Evolutionary conservation across 1,284 basidiomycete species (phyloP).

Genomic region (Melampsora larici-populina): DNA sequence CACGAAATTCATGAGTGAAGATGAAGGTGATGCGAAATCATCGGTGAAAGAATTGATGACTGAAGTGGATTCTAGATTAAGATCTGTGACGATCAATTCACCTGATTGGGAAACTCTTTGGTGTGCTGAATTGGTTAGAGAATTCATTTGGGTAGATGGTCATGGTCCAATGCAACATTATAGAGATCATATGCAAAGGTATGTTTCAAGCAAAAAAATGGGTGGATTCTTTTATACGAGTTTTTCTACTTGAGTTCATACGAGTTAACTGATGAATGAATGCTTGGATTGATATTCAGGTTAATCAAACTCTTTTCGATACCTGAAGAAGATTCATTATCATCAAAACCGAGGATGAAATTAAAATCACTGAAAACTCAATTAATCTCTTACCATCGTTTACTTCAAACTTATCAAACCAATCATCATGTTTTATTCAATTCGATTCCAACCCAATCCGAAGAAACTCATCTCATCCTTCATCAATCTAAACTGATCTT

Average conservation of each 20-base stretch:
- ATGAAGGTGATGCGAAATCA: slow-evolving; percentile 24
- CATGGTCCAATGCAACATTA: slow-evolving; percentile 31
- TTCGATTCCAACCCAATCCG: too few species aligned
- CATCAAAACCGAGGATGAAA: too few species aligned
- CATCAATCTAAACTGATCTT: background rate
- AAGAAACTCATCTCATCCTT: background rate
- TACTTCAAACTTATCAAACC: too few species aligned
- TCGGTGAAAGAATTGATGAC: slow-evolving; percentile 25
- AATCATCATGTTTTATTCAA: background rate
- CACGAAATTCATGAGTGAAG: slow-evolving; percentile 25
- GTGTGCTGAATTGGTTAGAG: slow-evolving; percentile 10
- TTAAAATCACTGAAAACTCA: too few species aligned
- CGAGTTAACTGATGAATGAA: too few species aligned
- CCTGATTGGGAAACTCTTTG: slow-evolving; percentile 38
- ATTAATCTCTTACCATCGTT: too few species aligned
- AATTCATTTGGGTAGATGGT: slow-evolving; percentile 28
- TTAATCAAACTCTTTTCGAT: slow-evolving; percentile 24
- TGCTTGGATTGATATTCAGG: background rate
- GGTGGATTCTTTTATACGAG: too few species aligned
- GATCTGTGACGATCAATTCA: slow-evolving; percentile 28
- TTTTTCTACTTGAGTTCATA: too few species aligned
- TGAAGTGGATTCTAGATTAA: slow-evolving; percentile 7
- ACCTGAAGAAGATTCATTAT: background rate
- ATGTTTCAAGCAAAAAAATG: too few species aligned
- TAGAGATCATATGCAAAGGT: slow-evolving; percentile 34